Conservation (phyloP, 768 basidiomycete genomes). For the Mrakia frigida region DNA sequence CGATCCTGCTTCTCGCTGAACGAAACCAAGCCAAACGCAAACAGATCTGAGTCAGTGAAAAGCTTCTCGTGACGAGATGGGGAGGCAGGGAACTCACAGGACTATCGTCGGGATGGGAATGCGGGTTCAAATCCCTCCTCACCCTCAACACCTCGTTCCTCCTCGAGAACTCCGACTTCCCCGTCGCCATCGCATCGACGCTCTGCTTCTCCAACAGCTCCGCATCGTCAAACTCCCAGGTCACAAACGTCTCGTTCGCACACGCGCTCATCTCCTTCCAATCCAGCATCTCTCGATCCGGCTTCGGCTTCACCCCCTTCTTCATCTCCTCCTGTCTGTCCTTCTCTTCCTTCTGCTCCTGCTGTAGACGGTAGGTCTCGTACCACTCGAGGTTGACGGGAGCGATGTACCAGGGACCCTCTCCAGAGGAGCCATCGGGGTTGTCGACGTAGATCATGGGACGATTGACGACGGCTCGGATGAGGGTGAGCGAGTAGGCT, state of each 20-base stretch:
- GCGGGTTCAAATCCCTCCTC: conserved; percentile 20
- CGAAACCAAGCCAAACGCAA: too few species aligned
- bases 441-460: neutral
- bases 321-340: neutral
- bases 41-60: neutral
- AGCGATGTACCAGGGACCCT: conserved; percentile 2
- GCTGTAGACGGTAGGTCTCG: neutral
- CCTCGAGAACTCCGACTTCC: conserved; percentile 24
- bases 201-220: conserved; percentile 9
- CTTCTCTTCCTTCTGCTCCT: too few species aligned
- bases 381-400: neutral
- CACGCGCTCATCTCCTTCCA: conserved; percentile 23
- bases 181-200: conserved; percentile 23
- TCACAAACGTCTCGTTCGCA: neutral
- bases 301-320: neutral
- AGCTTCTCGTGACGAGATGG: too few species aligned
- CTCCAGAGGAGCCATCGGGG: neutral
- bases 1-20: conserved; percentile 20
- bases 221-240: neutral
- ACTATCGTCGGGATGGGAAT: conserved; percentile 22
- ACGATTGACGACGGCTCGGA: conserved; percentile 21
- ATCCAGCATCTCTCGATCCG: conserved; percentile 13
- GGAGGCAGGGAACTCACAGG: conserved; percentile 10
- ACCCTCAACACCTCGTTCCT: conserved; percentile 10
- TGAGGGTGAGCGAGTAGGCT: conserved; percentile 13